Percentiles rank a stretch among this genome's conserved stretches.
Evolutionary conservation across 2,329 filamentous ascomycete genomes (phyloP).

Genomic region (Ramularia collo-cygni): DNA sequence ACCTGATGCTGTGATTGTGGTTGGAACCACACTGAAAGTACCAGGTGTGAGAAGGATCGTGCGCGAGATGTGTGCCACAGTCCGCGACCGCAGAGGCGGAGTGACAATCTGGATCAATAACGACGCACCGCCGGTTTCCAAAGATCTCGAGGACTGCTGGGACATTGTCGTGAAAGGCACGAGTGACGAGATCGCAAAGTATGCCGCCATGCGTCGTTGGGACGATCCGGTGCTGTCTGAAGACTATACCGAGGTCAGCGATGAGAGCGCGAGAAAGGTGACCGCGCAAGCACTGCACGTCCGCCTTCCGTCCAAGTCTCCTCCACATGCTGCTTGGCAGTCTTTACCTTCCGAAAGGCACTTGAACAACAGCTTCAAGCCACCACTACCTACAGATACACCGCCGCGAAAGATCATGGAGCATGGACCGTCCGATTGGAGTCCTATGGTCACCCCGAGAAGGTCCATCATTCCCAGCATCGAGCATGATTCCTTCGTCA

Average conservation of each 20-base stretch:
- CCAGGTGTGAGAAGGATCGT: conserved; percentile 85
- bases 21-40: conserved; percentile 92
- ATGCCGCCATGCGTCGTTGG: conserved; percentile 58
- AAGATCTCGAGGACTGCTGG: conserved; percentile 87
- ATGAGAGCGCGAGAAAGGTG: conserved; percentile 38
- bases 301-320: conserved; percentile 10
- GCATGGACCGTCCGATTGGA: conserved; percentile 13
- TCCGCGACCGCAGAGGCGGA: conserved; percentile 66
- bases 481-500: conserved; percentile 12
- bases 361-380: conserved; percentile 28
- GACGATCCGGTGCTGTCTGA: conserved; percentile 39
- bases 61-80: conserved; percentile 80
- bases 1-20: conserved; percentile 88
- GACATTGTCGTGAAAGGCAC: conserved; percentile 82
- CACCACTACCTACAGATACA: conserved; percentile 18
- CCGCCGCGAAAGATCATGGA: conserved; percentile 16
- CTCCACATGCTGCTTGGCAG: conserved; percentile 12
- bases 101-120: conserved; percentile 93
- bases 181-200: conserved; percentile 77
- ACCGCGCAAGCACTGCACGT: conserved; percentile 27
- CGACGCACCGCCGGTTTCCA: conserved; percentile 72
- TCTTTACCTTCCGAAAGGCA: conserved; percentile 18
- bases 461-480: conserved; percentile 22
- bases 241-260: conserved; percentile 39
- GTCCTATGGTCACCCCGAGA: conserved; percentile 13